These are phyloP conservation scores for Monosporascus ibericus DNA, from an alignment of 2,329 filamentous ascomycete genomes.

Conservation along the genomic window DNA sequence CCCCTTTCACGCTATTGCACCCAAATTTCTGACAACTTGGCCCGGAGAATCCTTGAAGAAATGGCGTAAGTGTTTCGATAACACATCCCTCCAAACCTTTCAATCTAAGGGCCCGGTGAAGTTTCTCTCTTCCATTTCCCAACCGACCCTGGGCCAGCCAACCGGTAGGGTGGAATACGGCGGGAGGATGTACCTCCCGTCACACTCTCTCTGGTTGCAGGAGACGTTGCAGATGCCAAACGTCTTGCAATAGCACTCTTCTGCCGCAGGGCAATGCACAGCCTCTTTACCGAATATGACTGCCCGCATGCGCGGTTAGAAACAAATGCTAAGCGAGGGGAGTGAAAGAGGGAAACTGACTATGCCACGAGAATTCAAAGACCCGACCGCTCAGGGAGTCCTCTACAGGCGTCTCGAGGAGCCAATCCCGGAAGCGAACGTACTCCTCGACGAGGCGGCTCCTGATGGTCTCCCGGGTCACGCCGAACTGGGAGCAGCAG, in stretches of 20 bases:
- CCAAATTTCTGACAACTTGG: too few species aligned
- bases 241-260: constrained; percentile 60
- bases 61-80: background rate
- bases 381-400: constrained; percentile 53
- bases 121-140: constrained; percentile 34
- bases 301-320: constrained; percentile 14
- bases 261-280: constrained; percentile 55
- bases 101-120: constrained; percentile 14
- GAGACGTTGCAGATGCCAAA: constrained; percentile 53
- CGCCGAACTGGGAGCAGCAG: constrained; percentile 63
- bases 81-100: background rate
- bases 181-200: constrained; percentile 53
- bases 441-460: constrained; percentile 47
- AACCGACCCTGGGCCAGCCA: constrained; percentile 56
- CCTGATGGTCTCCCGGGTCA: constrained; percentile 46
- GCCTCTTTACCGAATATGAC: constrained; percentile 53
- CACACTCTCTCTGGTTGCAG: constrained; percentile 41
- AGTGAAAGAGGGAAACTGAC: constrained; percentile 32
- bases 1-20: too few species aligned
- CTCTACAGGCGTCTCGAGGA: constrained; percentile 47
- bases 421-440: constrained; percentile 50
- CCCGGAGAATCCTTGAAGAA: too few species aligned
- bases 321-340: background rate
- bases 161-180: constrained; percentile 49
- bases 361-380: constrained; percentile 62